Evolutionary conservation across 306 rosid species (phyloP).

Genomic region (Canavalia ensiformis): DNA sequence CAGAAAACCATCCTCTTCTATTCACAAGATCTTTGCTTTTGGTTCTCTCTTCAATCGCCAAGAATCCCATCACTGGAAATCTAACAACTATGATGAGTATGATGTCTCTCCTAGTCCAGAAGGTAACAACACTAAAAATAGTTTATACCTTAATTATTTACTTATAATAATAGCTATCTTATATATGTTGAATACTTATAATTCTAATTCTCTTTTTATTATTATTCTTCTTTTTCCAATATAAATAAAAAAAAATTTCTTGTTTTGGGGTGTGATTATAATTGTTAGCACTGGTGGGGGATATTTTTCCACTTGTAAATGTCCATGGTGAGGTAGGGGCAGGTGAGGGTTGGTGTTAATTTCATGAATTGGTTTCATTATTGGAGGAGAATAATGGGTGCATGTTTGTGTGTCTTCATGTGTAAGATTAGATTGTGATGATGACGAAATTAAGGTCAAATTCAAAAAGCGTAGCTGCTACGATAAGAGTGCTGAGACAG

Average conservation of each 20-base stretch:
- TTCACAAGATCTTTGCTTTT: constrained; percentile 93
- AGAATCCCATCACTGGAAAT: constrained; percentile 70
- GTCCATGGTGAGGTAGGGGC: constrained; percentile 15
- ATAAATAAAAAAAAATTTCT: not conserved
- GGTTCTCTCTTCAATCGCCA: constrained; percentile 77
- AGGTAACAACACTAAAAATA: constrained; percentile 62
- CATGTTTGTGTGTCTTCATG: constrained; percentile 59
- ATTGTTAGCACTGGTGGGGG: constrained; percentile 19
- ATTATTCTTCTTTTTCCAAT: not conserved
- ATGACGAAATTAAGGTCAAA: constrained; percentile 55
- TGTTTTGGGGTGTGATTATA: not conserved
- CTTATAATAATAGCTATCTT: not conserved
- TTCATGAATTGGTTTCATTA: constrained; percentile 48
- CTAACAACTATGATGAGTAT: constrained; percentile 58
- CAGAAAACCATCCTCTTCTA: constrained; percentile 56
- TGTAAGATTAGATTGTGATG: constrained; percentile 56
- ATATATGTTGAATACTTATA: not conserved
- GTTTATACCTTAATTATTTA: not conserved
- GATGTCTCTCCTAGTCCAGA: constrained; percentile 87
- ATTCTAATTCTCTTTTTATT: not conserved
- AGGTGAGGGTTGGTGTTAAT: constrained; percentile 8
- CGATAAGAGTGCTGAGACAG: constrained; percentile 38
- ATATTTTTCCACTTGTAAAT: constrained; percentile 3
- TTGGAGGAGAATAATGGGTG: constrained; percentile 46
- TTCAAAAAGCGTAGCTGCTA: constrained; percentile 47